These are phyloP conservation scores for Cymbopogon flexuosus DNA, from an alignment of 202 grass and related monocot genomes.

Conservation along the genomic window DNA sequence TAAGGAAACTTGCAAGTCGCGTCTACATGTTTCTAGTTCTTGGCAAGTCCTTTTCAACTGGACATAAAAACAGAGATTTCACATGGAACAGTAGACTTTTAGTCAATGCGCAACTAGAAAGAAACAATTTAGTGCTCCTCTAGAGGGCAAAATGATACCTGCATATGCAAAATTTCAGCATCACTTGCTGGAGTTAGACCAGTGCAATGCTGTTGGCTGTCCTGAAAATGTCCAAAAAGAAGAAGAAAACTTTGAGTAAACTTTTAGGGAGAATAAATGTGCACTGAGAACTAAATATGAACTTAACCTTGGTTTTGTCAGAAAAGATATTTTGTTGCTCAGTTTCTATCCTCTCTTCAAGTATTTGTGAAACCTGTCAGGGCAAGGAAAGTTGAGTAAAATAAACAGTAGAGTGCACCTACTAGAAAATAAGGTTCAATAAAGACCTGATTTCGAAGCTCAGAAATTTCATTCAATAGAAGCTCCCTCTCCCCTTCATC, in stretches of 20 bases:
- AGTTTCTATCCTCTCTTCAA: slow-evolving; percentile 52
- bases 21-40: slow-evolving; percentile 66
- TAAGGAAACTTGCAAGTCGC: slow-evolving; percentile 66
- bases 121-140: background rate
- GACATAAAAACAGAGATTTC: slow-evolving; percentile 18
- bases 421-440: slow-evolving; percentile 17
- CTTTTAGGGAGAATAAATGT: background rate
- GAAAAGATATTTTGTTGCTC: slow-evolving; percentile 42
- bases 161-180: slow-evolving; percentile 43
- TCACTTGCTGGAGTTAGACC: slow-evolving; percentile 33
- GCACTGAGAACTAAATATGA: slow-evolving; percentile 12
- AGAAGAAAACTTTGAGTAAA: background rate
- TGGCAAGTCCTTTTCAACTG: slow-evolving; percentile 58
- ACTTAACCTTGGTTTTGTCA: slow-evolving; percentile 48
- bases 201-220: slow-evolving; percentile 23
- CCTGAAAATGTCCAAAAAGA: slow-evolving; percentile 37
- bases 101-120: background rate
- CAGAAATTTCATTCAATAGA: slow-evolving; percentile 71
- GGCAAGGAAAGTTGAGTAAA: slow-evolving; percentile 33
- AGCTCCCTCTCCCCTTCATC: slow-evolving; percentile 77
- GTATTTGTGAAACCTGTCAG: slow-evolving; percentile 49
- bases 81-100: slow-evolving; percentile 10
- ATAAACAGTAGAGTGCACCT: slow-evolving; percentile 6
- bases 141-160: slow-evolving; percentile 45
- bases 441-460: slow-evolving; percentile 70